Base-by-base conservation (phyloP, 1,284 basidiomycete genomes). In the Neonothopanus nambi region DNA sequence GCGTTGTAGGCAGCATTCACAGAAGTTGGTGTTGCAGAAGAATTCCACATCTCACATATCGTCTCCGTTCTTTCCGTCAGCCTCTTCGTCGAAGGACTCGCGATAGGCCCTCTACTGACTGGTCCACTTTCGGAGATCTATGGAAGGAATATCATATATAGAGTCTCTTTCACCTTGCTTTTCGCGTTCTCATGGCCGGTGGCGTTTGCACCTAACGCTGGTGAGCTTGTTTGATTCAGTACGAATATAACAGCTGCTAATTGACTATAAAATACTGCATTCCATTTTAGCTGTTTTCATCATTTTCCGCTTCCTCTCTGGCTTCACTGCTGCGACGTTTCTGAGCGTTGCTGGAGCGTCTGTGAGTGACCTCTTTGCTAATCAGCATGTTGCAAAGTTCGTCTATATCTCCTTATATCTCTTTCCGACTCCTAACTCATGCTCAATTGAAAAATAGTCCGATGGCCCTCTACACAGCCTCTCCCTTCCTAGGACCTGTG, bases 271-370 rank as follows among this genome's bases (percentile, higher is more conserved):
- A 49, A 54, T 77, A 12, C 21, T 43, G 18, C n/a, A 3, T n/a
- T n/a, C n/a, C n/a, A n/a, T n/a, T 39, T 15, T 38, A 72, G 81
- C 72, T 12, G 78, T 85, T 0, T 81, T 80, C 60, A 70, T 91
- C 8, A 73, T 87, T 9, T 90, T 90, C 61, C 82, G 89, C 2
- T 89, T 89, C 65, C 58, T 89, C 17, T 80, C 80, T 26, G 91
- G 91, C 0, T 79, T 88, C 50, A 81, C 76, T 53, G 81, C 90
- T 1, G 74, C 87, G 0, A 84, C 89, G 0, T 94, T 94, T 67
- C 70, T 94, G 18, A 86, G 82, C 53, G 91, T 94, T 1, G 85
- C 87, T 0, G 92, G 92, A 0, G 91, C 91, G 3, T 86, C 83
- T 46, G 81, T 93, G 17, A 84, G 83, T 18, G 92, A 93, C 65